These are phyloP conservation scores for Prunella vulgaris DNA, from an alignment of 257 asterid species.

Conservation along the genomic window DNA sequence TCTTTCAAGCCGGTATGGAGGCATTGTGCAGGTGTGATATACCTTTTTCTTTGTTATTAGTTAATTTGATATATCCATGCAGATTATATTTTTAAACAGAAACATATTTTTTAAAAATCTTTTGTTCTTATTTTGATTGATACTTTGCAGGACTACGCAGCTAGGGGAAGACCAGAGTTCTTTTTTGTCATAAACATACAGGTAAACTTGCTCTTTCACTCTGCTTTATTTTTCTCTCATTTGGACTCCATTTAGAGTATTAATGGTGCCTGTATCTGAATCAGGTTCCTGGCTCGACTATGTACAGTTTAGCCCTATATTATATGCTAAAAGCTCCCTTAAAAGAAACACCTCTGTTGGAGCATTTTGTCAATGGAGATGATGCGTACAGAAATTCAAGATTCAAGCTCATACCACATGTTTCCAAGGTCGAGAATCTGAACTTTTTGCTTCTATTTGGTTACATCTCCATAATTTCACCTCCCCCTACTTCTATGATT, in stretches of 20 bases:
- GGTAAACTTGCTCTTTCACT: constrained; percentile 27
- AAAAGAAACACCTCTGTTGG: constrained; percentile 61
- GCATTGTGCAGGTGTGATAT: constrained; percentile 68
- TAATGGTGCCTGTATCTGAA: background rate
- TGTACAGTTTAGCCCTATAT: constrained; percentile 56
- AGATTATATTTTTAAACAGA: background rate
- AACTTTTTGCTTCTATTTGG: background rate
- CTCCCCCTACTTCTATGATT: background rate
- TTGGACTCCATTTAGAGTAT: background rate
- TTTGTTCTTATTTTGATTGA: constrained; percentile 14
- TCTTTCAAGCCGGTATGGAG: constrained; percentile 58
- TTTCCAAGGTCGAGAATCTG: constrained; percentile 47
- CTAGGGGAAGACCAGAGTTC: constrained; percentile 59
- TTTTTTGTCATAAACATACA: constrained; percentile 65
- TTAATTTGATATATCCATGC: background rate
- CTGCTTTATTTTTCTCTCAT: background rate
- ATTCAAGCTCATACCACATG: constrained; percentile 84
- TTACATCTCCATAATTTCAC: background rate
- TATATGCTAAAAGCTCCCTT: constrained; percentile 66
- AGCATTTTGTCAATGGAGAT: constrained; percentile 72
- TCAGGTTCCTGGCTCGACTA: constrained; percentile 74
- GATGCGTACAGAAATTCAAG: constrained; percentile 77
- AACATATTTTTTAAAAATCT: background rate
- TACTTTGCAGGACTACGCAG: constrained; percentile 57
- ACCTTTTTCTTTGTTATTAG: background rate